phyloP scores from a whole-genome alignment of 371 early-diverging fungal species.

The Syncephalastrum racemosum region DNA sequence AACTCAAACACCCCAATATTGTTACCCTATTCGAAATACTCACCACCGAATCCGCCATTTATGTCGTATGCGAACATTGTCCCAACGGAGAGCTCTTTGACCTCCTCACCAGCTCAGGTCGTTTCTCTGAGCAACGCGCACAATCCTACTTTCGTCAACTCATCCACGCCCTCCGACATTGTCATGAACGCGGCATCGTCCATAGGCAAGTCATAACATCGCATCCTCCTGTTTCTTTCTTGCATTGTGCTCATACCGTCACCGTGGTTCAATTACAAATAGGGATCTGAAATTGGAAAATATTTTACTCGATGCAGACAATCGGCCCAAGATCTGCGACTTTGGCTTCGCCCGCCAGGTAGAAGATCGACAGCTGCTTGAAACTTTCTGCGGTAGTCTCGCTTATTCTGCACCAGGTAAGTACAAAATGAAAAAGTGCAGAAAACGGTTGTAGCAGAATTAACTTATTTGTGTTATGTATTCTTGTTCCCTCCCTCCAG shows the following conservation, averaged over 20 bases:
- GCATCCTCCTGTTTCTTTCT: too few relatives aligned
- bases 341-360: conserved; percentile 88
- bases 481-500: conserved; percentile 24
- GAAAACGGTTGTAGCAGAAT: background rate
- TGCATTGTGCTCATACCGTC: background rate
- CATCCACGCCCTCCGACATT: conserved; percentile 72
- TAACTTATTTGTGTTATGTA: background rate
- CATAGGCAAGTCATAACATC: conserved; percentile 80
- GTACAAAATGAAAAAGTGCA: background rate
- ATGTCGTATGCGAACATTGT: conserved; percentile 80
- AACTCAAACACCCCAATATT: conserved; percentile 83
- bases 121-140: conserved; percentile 54
- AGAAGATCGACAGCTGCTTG: conserved; percentile 68
- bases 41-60: conserved; percentile 77
- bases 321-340: conserved; percentile 82
- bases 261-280: conserved; percentile 4
- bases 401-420: conserved; percentile 81
- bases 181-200: conserved; percentile 76
- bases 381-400: conserved; percentile 84
- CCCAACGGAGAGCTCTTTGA: conserved; percentile 79
- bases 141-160: conserved; percentile 72
- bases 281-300: conserved; percentile 89
- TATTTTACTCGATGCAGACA: conserved; percentile 71
- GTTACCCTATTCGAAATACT: conserved; percentile 86
- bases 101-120: conserved; percentile 61